Conservation (phyloP, 306 rosid genomes). For the Cucurbita argyrosperma region DNA sequence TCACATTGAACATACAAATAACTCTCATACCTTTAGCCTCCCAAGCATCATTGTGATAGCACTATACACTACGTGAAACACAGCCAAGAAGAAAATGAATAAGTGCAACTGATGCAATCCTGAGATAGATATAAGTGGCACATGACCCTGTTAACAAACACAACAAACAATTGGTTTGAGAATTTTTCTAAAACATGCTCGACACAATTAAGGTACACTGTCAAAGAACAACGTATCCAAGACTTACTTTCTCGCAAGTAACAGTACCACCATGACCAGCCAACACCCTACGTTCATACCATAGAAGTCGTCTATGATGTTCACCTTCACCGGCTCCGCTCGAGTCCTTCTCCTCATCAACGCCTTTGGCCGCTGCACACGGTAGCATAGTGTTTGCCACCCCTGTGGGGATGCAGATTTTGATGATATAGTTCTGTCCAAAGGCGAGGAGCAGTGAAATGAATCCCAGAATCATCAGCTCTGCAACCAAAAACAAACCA, state of each 20-base stretch:
- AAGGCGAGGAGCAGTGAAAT: slow-evolving; percentile 78
- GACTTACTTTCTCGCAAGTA: slow-evolving; percentile 47
- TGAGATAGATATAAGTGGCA: slow-evolving; percentile 50
- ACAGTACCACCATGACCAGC: slow-evolving; percentile 20
- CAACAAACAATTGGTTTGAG: background rate
- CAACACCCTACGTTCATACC: slow-evolving; percentile 47
- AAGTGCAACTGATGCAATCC: slow-evolving; percentile 95
- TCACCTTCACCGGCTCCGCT: slow-evolving; percentile 13
- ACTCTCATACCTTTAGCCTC: slow-evolving; percentile 57
- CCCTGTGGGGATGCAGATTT: slow-evolving; percentile 48
- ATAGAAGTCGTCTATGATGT: slow-evolving; percentile 47
- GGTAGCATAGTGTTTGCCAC: slow-evolving; percentile 61
- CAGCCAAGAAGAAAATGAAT: slow-evolving; percentile 86
- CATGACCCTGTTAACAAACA: slow-evolving; percentile 42
- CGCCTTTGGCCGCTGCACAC: slow-evolving; percentile 14
- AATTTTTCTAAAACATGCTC: background rate
- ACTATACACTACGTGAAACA: slow-evolving; percentile 74
- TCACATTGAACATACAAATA: background rate
- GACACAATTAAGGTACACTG: background rate
- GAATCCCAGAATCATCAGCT: slow-evolving; percentile 93
- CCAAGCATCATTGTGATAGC: slow-evolving; percentile 95
- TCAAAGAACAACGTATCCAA: background rate
- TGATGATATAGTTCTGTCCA: slow-evolving; percentile 59
- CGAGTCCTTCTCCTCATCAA: background rate
- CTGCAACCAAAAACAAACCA: slow-evolving; percentile 30